Evolutionary conservation across 352 stramenopile species (phyloP).

Genomic region (Phytophthora multivora): DNA sequence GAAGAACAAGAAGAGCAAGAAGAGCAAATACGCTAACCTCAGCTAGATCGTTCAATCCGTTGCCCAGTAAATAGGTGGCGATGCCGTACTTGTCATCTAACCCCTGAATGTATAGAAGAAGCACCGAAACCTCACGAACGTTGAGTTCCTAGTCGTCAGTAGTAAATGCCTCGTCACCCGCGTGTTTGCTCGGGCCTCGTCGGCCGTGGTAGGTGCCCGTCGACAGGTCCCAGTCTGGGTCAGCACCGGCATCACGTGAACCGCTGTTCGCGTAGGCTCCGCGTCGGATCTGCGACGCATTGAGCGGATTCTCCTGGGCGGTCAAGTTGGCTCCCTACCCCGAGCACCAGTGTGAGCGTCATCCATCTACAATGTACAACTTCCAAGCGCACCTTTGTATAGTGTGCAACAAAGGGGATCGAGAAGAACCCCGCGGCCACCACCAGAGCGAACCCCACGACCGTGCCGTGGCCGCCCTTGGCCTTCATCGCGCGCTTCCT

Average conservation of each 20-base stretch:
- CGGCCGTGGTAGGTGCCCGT: constrained; percentile 70
- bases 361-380: background rate
- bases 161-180: background rate
- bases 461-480: constrained; percentile 44
- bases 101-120: constrained; percentile 35
- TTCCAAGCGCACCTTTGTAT: constrained; percentile 50
- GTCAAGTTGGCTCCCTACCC: constrained; percentile 64
- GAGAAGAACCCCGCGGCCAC: constrained; percentile 72
- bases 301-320: constrained; percentile 61
- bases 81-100: constrained; percentile 6
- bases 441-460: constrained; percentile 51
- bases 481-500: constrained; percentile 31
- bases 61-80: constrained; percentile 5
- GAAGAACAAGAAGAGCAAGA: constrained; percentile 74
- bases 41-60: constrained; percentile 33
- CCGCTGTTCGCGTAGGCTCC: constrained; percentile 84
- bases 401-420: constrained; percentile 73
- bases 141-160: background rate
- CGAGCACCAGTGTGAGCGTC: constrained; percentile 9
- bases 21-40: constrained; percentile 82
- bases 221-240: constrained; percentile 83
- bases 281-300: constrained; percentile 75
- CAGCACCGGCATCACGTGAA: constrained; percentile 74
- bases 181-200: constrained; percentile 38
- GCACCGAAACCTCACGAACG: constrained; percentile 5